A percentile compares a stretch with the other conserved stretches of the same genome.
Evolutionary conservation across 1,284 basidiomycete genomes (phyloP).

Genomic region (Nidula niveotomentosa): DNA sequence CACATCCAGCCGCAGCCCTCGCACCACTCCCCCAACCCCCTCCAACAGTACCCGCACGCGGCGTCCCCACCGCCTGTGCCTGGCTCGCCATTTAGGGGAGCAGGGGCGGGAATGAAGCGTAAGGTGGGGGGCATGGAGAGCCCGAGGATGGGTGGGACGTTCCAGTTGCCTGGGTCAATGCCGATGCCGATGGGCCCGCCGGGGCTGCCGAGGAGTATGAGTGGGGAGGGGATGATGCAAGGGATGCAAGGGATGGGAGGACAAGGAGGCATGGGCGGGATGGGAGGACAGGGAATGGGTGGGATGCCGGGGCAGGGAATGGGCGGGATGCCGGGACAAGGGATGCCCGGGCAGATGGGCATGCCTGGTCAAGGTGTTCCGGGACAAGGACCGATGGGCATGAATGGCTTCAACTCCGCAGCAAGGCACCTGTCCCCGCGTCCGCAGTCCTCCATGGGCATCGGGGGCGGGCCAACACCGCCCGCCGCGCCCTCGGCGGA

Average conservation of each 20-base stretch:
- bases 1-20: not conserved
- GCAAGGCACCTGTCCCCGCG: slow-evolving; percentile 1
- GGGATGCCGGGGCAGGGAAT: too few relatives aligned
- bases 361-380: too few relatives aligned
- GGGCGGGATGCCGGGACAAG: too few relatives aligned
- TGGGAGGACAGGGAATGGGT: too few relatives aligned
- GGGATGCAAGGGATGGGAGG: not conserved
- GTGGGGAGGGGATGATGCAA: not conserved
- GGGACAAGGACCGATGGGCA: not conserved
- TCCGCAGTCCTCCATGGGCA: slow-evolving; percentile 5
- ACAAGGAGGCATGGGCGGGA: too few relatives aligned
- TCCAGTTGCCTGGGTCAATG: not conserved
- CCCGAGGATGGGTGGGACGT: slow-evolving; percentile 15
- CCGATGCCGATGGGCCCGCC: slow-evolving; percentile 14
- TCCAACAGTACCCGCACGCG: slow-evolving; percentile 3
- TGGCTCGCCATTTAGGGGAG: slow-evolving; percentile 20
- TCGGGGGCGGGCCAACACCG: too few relatives aligned
- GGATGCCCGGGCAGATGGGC: too few relatives aligned
- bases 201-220: slow-evolving; percentile 4
- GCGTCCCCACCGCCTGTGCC: slow-evolving; percentile 16
- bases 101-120: slow-evolving; percentile 16
- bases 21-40: not conserved
- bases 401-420: slow-evolving; percentile 2
- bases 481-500: not conserved
- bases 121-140: slow-evolving; percentile 19